Conservation (phyloP, 83 land plant species). For the Larix sibirica region DNA sequence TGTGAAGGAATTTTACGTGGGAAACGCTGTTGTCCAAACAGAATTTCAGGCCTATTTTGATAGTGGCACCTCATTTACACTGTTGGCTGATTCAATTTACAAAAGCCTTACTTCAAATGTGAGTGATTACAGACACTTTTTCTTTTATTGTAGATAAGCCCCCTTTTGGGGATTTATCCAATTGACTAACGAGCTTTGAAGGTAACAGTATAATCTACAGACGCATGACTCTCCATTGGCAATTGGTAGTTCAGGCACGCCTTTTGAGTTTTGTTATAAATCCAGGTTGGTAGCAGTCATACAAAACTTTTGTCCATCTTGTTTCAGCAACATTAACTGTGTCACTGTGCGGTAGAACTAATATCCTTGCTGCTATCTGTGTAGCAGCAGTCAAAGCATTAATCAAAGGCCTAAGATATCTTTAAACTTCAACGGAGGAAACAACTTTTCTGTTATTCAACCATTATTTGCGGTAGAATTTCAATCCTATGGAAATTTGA, state of each 20-base stretch:
- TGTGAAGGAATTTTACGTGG: conserved; percentile 50
- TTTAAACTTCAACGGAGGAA: conserved; percentile 56
- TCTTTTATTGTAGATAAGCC: neutral
- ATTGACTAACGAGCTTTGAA: neutral
- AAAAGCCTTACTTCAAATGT: conserved; percentile 54
- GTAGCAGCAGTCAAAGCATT: conserved; percentile 36
- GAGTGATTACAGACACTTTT: conserved; percentile 19
- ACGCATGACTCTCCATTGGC: conserved; percentile 19
- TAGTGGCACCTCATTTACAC: conserved; percentile 93
- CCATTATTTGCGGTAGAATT: conserved; percentile 45
- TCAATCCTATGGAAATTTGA: neutral
- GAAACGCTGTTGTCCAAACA: conserved; percentile 30
- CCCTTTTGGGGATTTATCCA: neutral
- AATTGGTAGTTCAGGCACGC: conserved; percentile 28
- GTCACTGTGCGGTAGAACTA: neutral
- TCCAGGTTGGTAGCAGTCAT: conserved; percentile 33
- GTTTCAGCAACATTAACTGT: neutral
- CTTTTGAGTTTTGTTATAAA: conserved; percentile 64
- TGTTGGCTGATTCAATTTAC: conserved; percentile 52
- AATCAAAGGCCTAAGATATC: conserved; percentile 36
- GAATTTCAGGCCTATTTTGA: conserved; percentile 66
- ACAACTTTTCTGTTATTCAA: conserved; percentile 31
- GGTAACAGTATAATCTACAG: conserved; percentile 45
- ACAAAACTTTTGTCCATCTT: neutral
- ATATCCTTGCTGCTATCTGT: conserved; percentile 4